Percentiles rank a stretch among this genome's conserved stretches.
phyloP scores from a whole-genome alignment of 305 asterid species.

The Solanum aculeatissimum region DNA sequence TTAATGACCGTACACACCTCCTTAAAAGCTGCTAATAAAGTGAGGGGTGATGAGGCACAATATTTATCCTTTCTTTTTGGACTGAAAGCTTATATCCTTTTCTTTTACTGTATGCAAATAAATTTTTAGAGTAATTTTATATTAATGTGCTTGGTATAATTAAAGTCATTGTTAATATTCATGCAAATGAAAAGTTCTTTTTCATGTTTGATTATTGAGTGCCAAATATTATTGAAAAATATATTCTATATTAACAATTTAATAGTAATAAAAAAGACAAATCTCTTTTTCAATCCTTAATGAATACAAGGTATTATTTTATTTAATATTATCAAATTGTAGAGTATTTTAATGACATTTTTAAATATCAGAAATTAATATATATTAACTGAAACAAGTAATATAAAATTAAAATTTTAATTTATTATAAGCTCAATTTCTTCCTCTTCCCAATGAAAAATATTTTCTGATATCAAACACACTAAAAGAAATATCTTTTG shows the following conservation, averaged over 20 bases:
- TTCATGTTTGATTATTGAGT: neutral
- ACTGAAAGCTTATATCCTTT: neutral
- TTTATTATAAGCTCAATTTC: neutral
- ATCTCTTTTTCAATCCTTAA: neutral
- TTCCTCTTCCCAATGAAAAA: too few species aligned
- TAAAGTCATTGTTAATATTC: neutral
- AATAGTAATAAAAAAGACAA: neutral
- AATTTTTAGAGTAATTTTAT: neutral
- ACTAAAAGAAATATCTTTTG: neutral
- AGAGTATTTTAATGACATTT: neutral
- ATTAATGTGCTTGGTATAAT: neutral
- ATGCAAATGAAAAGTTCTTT: neutral
- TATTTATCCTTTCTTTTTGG: neutral
- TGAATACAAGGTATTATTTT: neutral
- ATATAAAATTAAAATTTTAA: neutral
- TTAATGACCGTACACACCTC: too few species aligned
- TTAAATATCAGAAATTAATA: neutral
- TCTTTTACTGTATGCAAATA: neutral
- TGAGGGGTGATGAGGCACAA: neutral
- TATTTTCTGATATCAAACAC: neutral
- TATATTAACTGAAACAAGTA: neutral
- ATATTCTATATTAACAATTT: neutral
- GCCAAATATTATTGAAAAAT: neutral
- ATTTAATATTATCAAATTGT: neutral
- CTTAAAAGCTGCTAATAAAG: neutral